Evolutionary conservation across 768 basidiomycete species (phyloP).

Genomic region (Russula virescens): DNA sequence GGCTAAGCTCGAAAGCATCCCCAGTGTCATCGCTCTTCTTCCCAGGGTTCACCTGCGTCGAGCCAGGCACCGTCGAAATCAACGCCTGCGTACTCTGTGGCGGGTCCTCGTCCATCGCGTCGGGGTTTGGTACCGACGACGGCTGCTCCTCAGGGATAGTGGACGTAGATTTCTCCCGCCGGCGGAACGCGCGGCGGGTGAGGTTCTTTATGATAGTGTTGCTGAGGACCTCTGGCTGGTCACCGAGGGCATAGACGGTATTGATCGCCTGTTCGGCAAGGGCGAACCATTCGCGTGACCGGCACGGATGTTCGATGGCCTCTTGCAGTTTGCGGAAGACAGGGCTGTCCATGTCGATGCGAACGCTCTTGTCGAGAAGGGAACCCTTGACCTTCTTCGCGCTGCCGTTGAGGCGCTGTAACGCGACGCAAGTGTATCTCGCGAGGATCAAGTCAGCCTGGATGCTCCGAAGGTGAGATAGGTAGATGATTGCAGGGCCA

Average conservation of each 20-base stretch:
- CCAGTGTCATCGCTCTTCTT: slow-evolving; percentile 48
- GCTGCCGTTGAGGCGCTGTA: slow-evolving; percentile 89
- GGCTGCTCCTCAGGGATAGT: slow-evolving; percentile 25
- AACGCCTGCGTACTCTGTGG: slow-evolving; percentile 27
- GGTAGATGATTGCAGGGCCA: background rate
- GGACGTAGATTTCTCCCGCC: slow-evolving; percentile 18
- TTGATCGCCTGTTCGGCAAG: slow-evolving; percentile 97
- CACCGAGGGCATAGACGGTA: slow-evolving; percentile 89
- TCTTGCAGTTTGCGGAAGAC: slow-evolving; percentile 82
- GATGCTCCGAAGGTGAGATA: background rate
- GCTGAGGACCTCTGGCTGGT: slow-evolving; percentile 86
- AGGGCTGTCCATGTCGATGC: slow-evolving; percentile 79
- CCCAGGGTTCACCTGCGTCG: slow-evolving; percentile 8
- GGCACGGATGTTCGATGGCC: slow-evolving; percentile 72
- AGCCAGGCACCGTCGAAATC: slow-evolving; percentile 17
- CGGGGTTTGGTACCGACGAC: slow-evolving; percentile 34
- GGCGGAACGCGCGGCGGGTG: slow-evolving; percentile 61
- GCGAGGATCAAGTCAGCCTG: slow-evolving; percentile 87
- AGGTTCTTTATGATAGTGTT: slow-evolving; percentile 75
- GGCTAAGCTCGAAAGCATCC: slow-evolving; percentile 83
- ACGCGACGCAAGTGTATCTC: slow-evolving; percentile 87
- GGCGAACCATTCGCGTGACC: slow-evolving; percentile 92
- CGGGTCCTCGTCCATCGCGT: slow-evolving; percentile 54
- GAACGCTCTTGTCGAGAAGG: slow-evolving; percentile 75
- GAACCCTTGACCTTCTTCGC: slow-evolving; percentile 98